Percentiles rank a stretch among this genome's conserved stretches.
These are phyloP conservation scores for Auriculariales sp. DNA, from an alignment of 768 basidiomycete genomes.

Conservation along the genomic window DNA sequence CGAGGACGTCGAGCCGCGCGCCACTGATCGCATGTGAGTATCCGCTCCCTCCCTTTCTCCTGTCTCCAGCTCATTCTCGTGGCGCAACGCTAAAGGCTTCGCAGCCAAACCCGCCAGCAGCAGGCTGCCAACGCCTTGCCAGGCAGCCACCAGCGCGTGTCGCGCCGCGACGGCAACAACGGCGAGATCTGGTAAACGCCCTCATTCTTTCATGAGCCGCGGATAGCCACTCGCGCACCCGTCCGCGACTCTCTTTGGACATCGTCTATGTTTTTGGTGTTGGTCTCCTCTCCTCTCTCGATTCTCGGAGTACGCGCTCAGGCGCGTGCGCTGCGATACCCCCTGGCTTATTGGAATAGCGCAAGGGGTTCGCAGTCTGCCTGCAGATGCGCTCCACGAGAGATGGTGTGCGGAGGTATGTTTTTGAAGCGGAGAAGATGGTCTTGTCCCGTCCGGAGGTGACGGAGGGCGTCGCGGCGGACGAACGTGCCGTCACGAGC, in stretches of 20 bases:
- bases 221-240: too few species aligned
- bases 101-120: constrained; percentile 74
- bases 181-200: constrained; percentile 32
- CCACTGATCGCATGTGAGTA: constrained; percentile 70
- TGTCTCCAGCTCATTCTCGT: constrained; percentile 9
- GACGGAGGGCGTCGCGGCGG: constrained; percentile 1
- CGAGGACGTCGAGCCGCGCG: constrained; percentile 61
- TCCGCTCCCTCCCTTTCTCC: constrained; percentile 9
- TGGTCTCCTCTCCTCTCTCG: neutral
- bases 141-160: constrained; percentile 34
- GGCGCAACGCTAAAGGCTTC: constrained; percentile 38
- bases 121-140: constrained; percentile 24
- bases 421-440: neutral
- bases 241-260: too few species aligned
- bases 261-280: neutral
- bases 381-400: neutral
- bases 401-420: neutral
- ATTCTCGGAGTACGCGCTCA: neutral
- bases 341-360: neutral
- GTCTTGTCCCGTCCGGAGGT: neutral
- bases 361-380: neutral
- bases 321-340: neutral
- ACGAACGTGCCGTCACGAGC: too few species aligned
- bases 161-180: constrained; percentile 30
- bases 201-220: neutral